Conservation (phyloP, 495 filamentous ascomycete species). For the Hyaloscypha bicolor region DNA sequence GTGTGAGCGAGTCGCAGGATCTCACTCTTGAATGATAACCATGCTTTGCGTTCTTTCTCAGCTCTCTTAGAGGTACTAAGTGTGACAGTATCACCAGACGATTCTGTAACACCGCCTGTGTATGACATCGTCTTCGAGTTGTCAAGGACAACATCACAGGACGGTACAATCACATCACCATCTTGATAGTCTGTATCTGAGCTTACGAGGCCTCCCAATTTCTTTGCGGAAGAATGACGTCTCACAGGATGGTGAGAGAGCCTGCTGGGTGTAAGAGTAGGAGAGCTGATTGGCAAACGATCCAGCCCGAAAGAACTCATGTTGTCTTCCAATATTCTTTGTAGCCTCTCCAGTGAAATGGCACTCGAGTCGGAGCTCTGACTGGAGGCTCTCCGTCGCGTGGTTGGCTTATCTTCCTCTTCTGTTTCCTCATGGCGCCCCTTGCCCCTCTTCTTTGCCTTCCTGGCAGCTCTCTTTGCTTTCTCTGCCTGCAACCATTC, state of each 20-base stretch:
- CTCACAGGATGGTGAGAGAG: slow-evolving; percentile 34
- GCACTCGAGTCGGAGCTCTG: slow-evolving; percentile 59
- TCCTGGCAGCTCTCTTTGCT: slow-evolving; percentile 46
- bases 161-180: slow-evolving; percentile 69
- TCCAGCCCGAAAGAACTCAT: slow-evolving; percentile 47
- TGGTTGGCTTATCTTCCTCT: not conserved
- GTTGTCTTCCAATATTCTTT: slow-evolving; percentile 68
- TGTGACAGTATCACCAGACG: slow-evolving; percentile 39
- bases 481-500: slow-evolving; percentile 83
- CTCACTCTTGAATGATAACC: slow-evolving; percentile 84
- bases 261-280: slow-evolving; percentile 40
- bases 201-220: slow-evolving; percentile 41
- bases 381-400: slow-evolving; percentile 35
- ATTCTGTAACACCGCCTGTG: slow-evolving; percentile 55
- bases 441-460: slow-evolving; percentile 22
- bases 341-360: slow-evolving; percentile 66
- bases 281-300: slow-evolving; percentile 33
- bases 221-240: slow-evolving; percentile 19
- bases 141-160: slow-evolving; percentile 78
- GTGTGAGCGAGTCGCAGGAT: slow-evolving; percentile 90
- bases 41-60: slow-evolving; percentile 70
- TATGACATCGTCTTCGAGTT: slow-evolving; percentile 87
- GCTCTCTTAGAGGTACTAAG: slow-evolving; percentile 42
- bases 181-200: slow-evolving; percentile 85
- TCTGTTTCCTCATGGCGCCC: slow-evolving; percentile 1